Base-by-base conservation (phyloP, 2,329 filamentous ascomycete genomes). In the Alternaria solani region DNA sequence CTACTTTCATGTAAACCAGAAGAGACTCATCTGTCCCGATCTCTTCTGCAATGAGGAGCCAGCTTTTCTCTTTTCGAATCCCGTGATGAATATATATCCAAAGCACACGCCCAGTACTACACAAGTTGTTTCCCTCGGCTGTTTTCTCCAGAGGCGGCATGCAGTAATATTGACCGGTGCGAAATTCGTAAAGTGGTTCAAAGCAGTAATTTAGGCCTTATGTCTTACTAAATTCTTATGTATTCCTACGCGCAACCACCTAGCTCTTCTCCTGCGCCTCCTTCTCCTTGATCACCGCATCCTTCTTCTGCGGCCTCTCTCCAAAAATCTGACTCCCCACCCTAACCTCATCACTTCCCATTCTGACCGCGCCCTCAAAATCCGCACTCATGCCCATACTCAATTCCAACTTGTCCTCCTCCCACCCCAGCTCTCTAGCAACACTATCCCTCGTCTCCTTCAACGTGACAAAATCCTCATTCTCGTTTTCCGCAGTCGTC, bases 311-410 rank as follows among this genome's bases (percentile, higher is more conserved):
- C 16, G 93, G 93, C 73, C 95, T 86, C 74, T 89, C 82, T 2
- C 95, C 95, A 77, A 99, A 99, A 59, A 99, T 97, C 2, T 92
- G 94, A 74, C 93, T 98, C 2, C 95, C 95, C 8, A 99, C 88
- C 59, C 95, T 86, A 6, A 99, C 94, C 83, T 98, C 93, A 69
- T 88, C 85, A 80, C 94, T 97, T 0, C 95, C 95, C 82, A 93
- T 82, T 12, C 79, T 81, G 73, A 98, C 89, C 0, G 95, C 95
- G 7, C 90, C 91, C 82, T 97, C 94, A 78, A 94, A 99, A 79
- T 99, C 95, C 73, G 92, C 89, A 76, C 93, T 97, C 95, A 99
- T 99, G 7, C 94, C 94, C 94, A 99, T 99, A 79, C 94, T 97
- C 79, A 98, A 79, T 82, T 97, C 93, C 70, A 97, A 76, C 62